Conservation (phyloP, 2,329 filamentous ascomycete species). For the Daldinia sp. region DNA sequence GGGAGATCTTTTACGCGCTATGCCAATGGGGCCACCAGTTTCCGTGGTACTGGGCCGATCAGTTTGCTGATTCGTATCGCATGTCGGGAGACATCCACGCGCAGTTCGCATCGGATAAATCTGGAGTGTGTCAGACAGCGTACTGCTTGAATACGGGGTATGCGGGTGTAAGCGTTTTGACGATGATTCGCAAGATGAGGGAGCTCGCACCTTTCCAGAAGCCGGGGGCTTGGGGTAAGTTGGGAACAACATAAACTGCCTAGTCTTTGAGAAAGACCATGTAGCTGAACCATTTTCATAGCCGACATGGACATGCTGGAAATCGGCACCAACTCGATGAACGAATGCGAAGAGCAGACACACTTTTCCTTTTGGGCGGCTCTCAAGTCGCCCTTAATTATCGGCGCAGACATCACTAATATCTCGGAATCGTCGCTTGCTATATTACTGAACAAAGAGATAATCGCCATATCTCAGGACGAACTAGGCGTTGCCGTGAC, state of each 20-base stretch:
- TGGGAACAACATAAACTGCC: not conserved
- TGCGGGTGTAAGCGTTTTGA: slow-evolving; percentile 45
- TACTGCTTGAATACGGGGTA: slow-evolving; percentile 49
- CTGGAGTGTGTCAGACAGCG: slow-evolving; percentile 43
- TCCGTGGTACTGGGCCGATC: slow-evolving; percentile 44
- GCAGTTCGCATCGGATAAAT: slow-evolving; percentile 35
- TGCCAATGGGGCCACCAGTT: slow-evolving; percentile 46
- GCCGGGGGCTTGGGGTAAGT: slow-evolving; percentile 42
- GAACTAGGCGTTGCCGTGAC: slow-evolving; percentile 20
- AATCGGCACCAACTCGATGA: slow-evolving; percentile 51
- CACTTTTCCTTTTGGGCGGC: slow-evolving; percentile 58
- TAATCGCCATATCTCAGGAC: slow-evolving; percentile 52
- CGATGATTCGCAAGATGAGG: slow-evolving; percentile 48
- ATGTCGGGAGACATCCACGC: slow-evolving; percentile 51
- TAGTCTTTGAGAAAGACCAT: not conserved
- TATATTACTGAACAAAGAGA: slow-evolving; percentile 50
- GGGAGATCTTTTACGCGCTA: slow-evolving; percentile 50
- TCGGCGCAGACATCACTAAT: slow-evolving; percentile 50
- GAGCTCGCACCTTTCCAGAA: slow-evolving; percentile 46
- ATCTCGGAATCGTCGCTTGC: slow-evolving; percentile 47
- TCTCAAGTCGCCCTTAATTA: slow-evolving; percentile 55
- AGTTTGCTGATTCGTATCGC: slow-evolving; percentile 49
- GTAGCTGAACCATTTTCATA: not conserved
- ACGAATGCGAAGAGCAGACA: slow-evolving; percentile 51
- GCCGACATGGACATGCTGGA: slow-evolving; percentile 55